Conservation (phyloP, 768 basidiomycete species). For the Hypsizygus marmoreus region DNA sequence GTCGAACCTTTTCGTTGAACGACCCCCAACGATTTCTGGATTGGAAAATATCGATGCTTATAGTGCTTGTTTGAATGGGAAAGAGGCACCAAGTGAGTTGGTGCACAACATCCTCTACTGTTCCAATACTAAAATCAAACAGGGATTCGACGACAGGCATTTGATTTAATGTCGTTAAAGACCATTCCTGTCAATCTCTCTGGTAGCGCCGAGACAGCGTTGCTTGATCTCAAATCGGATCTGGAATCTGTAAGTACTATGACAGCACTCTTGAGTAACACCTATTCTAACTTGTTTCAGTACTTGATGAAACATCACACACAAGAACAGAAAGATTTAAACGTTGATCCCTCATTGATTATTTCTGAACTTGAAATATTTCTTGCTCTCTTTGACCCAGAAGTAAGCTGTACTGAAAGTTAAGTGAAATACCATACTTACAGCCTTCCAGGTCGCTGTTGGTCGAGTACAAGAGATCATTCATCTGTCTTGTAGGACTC, state of each 20-base stretch:
- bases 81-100: slow-evolving; percentile 18
- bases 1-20: slow-evolving; percentile 44
- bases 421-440: slow-evolving; percentile 1
- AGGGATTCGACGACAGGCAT: slow-evolving; percentile 43
- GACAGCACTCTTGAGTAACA: not conserved
- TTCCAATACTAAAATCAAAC: not conserved
- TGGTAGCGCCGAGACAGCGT: slow-evolving; percentile 15
- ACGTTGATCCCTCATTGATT: slow-evolving; percentile 23
- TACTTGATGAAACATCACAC: slow-evolving; percentile 5
- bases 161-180: slow-evolving; percentile 41
- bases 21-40: slow-evolving; percentile 12
- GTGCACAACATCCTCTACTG: not conserved
- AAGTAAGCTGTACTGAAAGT: not conserved
- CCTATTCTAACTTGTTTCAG: slow-evolving; percentile 3
- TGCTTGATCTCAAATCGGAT: slow-evolving; percentile 18
- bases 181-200: slow-evolving; percentile 27
- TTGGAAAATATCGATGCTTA: slow-evolving; percentile 24
- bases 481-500: slow-evolving; percentile 34
- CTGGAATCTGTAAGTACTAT: slow-evolving; percentile 23
- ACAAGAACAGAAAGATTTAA: slow-evolving; percentile 9
- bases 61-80: slow-evolving; percentile 19
- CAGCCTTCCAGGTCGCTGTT: slow-evolving; percentile 11
- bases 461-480: slow-evolving; percentile 38
- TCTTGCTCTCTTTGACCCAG: not conserved
- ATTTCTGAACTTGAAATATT: slow-evolving; percentile 33